Conservation (phyloP, 2,329 filamentous ascomycete species). For the Sarocladium strictum region DNA sequence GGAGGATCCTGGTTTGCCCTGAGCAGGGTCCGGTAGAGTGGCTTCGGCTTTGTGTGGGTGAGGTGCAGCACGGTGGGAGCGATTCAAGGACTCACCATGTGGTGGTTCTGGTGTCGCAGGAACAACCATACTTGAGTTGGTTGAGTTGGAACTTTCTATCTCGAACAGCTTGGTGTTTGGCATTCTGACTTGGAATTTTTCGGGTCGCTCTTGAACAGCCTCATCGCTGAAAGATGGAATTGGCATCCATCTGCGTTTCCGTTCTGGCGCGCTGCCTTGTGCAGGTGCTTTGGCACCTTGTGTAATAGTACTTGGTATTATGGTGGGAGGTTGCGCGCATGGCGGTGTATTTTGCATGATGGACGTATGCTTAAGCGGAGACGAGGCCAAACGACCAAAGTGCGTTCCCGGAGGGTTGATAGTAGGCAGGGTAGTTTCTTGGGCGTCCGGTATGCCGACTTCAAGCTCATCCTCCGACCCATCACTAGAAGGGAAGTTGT, state of each 20-base stretch:
- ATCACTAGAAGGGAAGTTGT: constrained; percentile 15
- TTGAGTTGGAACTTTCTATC: constrained; percentile 8
- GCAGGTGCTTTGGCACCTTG: neutral
- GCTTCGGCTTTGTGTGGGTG: neutral
- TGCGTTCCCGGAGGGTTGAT: neutral
- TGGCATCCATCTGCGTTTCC: neutral
- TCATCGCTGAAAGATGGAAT: neutral
- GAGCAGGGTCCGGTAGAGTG: too few species aligned
- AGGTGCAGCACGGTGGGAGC: neutral
- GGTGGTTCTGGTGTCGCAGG: constrained; percentile 6
- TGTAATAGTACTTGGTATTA: constrained; percentile 14
- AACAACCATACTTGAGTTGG: constrained; percentile 5
- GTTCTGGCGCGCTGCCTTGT: neutral
- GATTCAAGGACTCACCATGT: neutral
- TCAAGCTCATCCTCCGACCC: constrained; percentile 31
- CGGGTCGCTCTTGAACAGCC: neutral
- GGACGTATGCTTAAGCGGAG: neutral
- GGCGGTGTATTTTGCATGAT: constrained; percentile 15
- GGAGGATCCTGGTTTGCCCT: too few species aligned
- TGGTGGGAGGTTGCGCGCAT: constrained; percentile 17
- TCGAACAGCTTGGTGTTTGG: constrained; percentile 9
- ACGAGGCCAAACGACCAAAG: neutral
- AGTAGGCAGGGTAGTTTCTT: constrained; percentile 8
- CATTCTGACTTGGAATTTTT: neutral
- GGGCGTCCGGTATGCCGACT: constrained; percentile 25